Evolutionary conservation across 306 rosid genomes (phyloP).

Genomic region (Cucurbita pepo): DNA sequence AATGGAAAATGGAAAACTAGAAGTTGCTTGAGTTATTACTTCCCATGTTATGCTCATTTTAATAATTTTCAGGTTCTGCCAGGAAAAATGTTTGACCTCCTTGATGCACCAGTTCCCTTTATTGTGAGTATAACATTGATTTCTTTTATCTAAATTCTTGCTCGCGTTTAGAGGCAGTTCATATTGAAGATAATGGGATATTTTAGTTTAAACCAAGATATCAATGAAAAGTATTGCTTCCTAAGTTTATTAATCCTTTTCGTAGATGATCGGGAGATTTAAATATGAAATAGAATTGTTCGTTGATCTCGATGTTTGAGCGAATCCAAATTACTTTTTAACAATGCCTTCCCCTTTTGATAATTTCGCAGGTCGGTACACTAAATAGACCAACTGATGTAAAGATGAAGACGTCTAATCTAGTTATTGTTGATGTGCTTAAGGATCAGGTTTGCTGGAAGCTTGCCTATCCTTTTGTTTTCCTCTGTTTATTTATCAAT

Average conservation of each 20-base stretch:
- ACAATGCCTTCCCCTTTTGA: neutral
- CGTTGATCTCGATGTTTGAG: neutral
- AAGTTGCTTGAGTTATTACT: neutral
- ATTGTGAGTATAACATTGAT: constrained; percentile 42
- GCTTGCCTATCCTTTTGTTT: neutral
- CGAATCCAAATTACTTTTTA: neutral
- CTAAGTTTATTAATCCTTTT: neutral
- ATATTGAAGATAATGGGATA: neutral
- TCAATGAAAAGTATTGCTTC: neutral
- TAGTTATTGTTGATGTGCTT: constrained; percentile 35
- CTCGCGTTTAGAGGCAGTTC: neutral
- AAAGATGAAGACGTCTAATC: constrained; percentile 44
- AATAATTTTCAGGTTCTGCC: constrained; percentile 63
- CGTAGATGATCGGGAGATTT: neutral
- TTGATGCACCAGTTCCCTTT: constrained; percentile 95
- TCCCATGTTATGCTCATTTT: neutral
- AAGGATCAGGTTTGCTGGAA: constrained; percentile 57
- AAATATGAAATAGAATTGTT: neutral
- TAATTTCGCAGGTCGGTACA: constrained; percentile 61
- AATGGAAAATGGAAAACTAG: neutral
- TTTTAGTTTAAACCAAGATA: neutral
- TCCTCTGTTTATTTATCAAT: neutral
- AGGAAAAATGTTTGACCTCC: constrained; percentile 65
- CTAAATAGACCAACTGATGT: constrained; percentile 41
- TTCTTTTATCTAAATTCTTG: neutral